Evolutionary conservation across 441 rosid genomes (phyloP).

Genomic region (Iberis amara): DNA sequence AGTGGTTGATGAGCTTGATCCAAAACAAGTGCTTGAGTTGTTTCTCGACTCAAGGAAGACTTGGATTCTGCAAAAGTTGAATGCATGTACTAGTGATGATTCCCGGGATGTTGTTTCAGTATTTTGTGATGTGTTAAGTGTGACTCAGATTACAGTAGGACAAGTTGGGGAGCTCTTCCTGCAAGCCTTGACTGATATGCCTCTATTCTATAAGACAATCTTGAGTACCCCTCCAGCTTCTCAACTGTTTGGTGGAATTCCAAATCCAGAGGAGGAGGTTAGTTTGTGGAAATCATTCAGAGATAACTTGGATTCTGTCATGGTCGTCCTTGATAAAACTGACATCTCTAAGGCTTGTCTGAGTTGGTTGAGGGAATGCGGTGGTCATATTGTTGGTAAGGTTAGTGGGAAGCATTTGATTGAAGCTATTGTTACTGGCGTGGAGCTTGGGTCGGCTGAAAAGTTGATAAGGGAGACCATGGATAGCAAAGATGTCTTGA

Average conservation of each 20-base stretch:
- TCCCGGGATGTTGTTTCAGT: constrained; percentile 44
- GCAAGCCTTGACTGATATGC: constrained; percentile 84
- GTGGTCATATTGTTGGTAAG: constrained; percentile 50
- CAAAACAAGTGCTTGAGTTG: constrained; percentile 57
- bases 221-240: constrained; percentile 88
- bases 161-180: constrained; percentile 90
- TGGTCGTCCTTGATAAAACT: constrained; percentile 50
- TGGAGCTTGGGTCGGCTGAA: constrained; percentile 76
- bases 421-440: constrained; percentile 59
- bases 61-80: constrained; percentile 67
- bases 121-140: constrained; percentile 65
- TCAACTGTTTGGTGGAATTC: constrained; percentile 90
- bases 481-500: constrained; percentile 77
- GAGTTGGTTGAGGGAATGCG: constrained; percentile 81
- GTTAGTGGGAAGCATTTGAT: constrained; percentile 63
- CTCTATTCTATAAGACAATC: constrained; percentile 74
- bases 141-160: constrained; percentile 72
- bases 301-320: constrained; percentile 65
- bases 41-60: constrained; percentile 71
- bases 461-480: constrained; percentile 74
- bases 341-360: constrained; percentile 58
- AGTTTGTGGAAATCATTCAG: constrained; percentile 78
- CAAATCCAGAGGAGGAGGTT: constrained; percentile 87
- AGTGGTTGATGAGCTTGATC: constrained; percentile 73
- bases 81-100: constrained; percentile 36